Conservation (phyloP, 768 basidiomycete genomes). For the Termitomyces sp. region DNA sequence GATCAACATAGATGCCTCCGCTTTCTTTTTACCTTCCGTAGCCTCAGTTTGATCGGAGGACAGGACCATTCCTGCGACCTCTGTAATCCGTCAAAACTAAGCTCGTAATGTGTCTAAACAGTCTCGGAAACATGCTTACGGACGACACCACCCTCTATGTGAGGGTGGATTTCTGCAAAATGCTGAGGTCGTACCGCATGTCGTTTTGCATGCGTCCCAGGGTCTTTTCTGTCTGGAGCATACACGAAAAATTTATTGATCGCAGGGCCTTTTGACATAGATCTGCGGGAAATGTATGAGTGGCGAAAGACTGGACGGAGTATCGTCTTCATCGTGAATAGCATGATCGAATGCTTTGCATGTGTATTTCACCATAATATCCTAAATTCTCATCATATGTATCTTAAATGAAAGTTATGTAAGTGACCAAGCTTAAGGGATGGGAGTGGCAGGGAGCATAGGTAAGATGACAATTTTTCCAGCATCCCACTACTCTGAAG, state of each 20-base stretch:
- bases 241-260: slow-evolving; percentile 42
- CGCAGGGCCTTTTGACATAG: slow-evolving; percentile 4
- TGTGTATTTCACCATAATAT: neutral
- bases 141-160: slow-evolving; percentile 33
- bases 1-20: slow-evolving; percentile 47
- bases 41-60: slow-evolving; percentile 36
- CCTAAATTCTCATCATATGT: neutral
- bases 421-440: neutral
- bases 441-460: slow-evolving; percentile 27
- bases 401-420: neutral
- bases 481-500: slow-evolving; percentile 46
- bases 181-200: slow-evolving; percentile 42
- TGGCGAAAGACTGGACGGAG: neutral
- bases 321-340: slow-evolving; percentile 2
- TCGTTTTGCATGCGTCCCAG: slow-evolving; percentile 33
- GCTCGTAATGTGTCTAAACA: neutral
- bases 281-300: neutral
- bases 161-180: slow-evolving; percentile 29
- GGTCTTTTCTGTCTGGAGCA: slow-evolving; percentile 48
- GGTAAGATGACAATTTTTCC: slow-evolving; percentile 47
- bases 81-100: slow-evolving; percentile 19
- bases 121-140: slow-evolving; percentile 23
- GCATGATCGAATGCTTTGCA: neutral
- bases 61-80: slow-evolving; percentile 43
- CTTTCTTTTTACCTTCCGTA: slow-evolving; percentile 28